These are phyloP conservation scores for Xylariaceae sp. DNA, from an alignment of 2,329 filamentous ascomycete genomes.

Conservation along the genomic window DNA sequence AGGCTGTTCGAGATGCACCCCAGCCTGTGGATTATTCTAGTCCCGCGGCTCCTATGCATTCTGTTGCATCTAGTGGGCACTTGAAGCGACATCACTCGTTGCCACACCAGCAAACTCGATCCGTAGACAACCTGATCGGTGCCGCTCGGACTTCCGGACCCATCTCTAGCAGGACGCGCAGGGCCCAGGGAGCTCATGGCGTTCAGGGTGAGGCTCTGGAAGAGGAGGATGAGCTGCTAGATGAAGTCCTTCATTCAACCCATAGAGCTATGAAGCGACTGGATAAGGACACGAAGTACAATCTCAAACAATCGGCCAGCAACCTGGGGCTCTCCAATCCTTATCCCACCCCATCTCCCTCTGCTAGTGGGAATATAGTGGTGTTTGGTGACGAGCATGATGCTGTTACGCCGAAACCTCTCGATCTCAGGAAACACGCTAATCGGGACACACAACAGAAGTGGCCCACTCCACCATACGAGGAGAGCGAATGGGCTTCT, in stretches of 20 bases:
- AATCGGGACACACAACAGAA: slow-evolving; percentile 54
- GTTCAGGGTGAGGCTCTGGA: slow-evolving; percentile 90
- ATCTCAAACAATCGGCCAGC: slow-evolving; percentile 59
- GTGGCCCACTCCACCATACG: slow-evolving; percentile 94
- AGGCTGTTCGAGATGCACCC: slow-evolving; percentile 52
- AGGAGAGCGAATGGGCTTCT: slow-evolving; percentile 87
- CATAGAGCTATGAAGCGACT: slow-evolving; percentile 70
- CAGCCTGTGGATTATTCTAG: slow-evolving; percentile 44
- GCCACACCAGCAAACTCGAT: slow-evolving; percentile 59
- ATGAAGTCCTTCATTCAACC: slow-evolving; percentile 79
- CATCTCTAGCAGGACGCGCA: slow-evolving; percentile 74
- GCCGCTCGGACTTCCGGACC: slow-evolving; percentile 54
- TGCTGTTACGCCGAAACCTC: slow-evolving; percentile 62
- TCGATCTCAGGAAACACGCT: slow-evolving; percentile 60
- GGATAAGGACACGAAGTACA: slow-evolving; percentile 49
- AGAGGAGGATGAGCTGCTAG: slow-evolving; percentile 92
- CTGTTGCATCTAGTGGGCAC: slow-evolving; percentile 46
- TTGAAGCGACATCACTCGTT: slow-evolving; percentile 64
- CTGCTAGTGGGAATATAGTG: slow-evolving; percentile 75
- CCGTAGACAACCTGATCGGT: slow-evolving; percentile 59
- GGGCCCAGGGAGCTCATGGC: slow-evolving; percentile 70
- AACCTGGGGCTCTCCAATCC: slow-evolving; percentile 59
- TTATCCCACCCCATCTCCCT: slow-evolving; percentile 67
- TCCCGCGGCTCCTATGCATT: slow-evolving; percentile 48
- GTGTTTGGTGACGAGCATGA: slow-evolving; percentile 67